These are phyloP conservation scores for Irpex sp. DNA, from an alignment of 1,284 basidiomycete species.

Conservation along the genomic window DNA sequence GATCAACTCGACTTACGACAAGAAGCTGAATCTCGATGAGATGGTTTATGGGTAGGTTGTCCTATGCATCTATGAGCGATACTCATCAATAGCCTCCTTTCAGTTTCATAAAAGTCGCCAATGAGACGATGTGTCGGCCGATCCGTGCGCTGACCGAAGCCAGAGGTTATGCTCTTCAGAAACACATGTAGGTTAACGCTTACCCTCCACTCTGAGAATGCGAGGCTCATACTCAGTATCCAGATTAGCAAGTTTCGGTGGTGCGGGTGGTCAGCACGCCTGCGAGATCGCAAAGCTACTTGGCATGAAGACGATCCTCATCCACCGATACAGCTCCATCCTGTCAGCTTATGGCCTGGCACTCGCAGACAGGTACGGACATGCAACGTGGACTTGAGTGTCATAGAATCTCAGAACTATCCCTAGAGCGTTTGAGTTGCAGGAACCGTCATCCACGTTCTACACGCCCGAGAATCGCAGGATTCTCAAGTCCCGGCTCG, in stretches of 20 bases:
- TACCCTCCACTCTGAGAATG: background rate
- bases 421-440: conserved; percentile 73
- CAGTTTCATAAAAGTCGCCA: conserved; percentile 90
- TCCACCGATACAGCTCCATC: conserved; percentile 85
- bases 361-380: conserved; percentile 75
- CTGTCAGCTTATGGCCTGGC: conserved; percentile 89
- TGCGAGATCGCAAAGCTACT: conserved; percentile 83
- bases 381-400: too few species aligned
- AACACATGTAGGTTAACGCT: conserved; percentile 61
- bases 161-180: conserved; percentile 79
- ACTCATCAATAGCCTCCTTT: conserved; percentile 1
- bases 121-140: conserved; percentile 91
- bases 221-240: background rate
- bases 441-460: conserved; percentile 82
- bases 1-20: conserved; percentile 61
- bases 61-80: background rate
- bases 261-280: conserved; percentile 90
- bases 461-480: conserved; percentile 56
- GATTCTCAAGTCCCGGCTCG: conserved; percentile 59
- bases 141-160: conserved; percentile 92
- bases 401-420: background rate
- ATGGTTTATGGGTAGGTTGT: conserved; percentile 76
- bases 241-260: conserved; percentile 82
- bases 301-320: conserved; percentile 80
- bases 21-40: conserved; percentile 74